These are phyloP conservation scores for Dactylellina cionopaga DNA, from an alignment of 2,329 filamentous ascomycete genomes.

Conservation along the genomic window DNA sequence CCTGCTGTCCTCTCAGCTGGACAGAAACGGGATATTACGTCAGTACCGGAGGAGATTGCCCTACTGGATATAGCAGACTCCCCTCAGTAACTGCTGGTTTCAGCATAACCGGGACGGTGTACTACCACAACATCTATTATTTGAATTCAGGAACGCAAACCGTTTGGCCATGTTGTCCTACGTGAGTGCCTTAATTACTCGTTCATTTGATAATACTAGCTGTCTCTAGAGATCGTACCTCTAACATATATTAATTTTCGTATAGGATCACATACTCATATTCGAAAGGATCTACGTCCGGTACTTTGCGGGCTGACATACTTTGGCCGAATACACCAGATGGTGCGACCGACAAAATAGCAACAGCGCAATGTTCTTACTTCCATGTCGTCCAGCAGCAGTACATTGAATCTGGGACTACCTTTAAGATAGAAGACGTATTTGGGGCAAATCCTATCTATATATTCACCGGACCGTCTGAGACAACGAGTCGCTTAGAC, in stretches of 20 bases:
- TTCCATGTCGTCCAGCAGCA: too few relatives aligned
- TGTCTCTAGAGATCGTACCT: too few relatives aligned
- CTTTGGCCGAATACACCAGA: too few relatives aligned
- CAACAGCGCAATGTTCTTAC: background rate
- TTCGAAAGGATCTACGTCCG: background rate
- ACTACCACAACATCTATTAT: background rate
- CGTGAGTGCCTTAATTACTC: background rate
- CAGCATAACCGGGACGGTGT: background rate
- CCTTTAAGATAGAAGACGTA: too few relatives aligned
- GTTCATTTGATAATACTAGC: too few relatives aligned
- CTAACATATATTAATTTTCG: background rate
- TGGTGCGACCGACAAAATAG: too few relatives aligned
- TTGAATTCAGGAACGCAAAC: background rate
- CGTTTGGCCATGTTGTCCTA: background rate
- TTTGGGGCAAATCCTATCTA: conserved; percentile 1
- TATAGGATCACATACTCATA: background rate
- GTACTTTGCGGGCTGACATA: background rate
- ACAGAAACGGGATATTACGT: background rate
- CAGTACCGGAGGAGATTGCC: background rate
- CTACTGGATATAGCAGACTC: background rate
- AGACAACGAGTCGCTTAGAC: background rate
- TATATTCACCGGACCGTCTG: background rate
- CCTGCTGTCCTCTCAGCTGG: background rate
- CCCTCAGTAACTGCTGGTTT: background rate
- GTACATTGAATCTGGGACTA: too few relatives aligned